Evolutionary conservation across 1,284 basidiomycete genomes (phyloP).

Genomic region (Boletus hoseneyae): DNA sequence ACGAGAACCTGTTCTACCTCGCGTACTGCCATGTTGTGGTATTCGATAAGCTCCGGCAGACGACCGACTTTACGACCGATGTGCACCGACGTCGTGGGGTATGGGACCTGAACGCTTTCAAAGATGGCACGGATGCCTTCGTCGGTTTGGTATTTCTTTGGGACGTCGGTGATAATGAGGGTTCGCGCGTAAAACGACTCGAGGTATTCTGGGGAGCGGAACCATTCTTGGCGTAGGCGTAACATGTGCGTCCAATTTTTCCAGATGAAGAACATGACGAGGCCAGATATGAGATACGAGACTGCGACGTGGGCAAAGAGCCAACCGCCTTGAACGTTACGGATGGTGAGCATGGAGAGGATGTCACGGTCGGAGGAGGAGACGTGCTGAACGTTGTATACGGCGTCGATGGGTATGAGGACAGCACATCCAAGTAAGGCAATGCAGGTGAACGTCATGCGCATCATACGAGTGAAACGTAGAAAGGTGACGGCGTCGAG

Average conservation of each 20-base stretch:
- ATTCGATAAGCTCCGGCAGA: conserved; percentile 67
- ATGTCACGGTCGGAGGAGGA: conserved; percentile 26
- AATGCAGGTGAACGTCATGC: conserved; percentile 72
- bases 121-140: conserved; percentile 66
- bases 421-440: conserved; percentile 68
- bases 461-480: conserved; percentile 86
- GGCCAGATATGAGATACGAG: conserved; percentile 56
- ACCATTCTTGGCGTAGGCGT: conserved; percentile 54
- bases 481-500: conserved; percentile 93
- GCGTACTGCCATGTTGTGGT: conserved; percentile 74
- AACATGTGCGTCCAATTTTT: conserved; percentile 64
- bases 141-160: conserved; percentile 63
- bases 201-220: conserved; percentile 63
- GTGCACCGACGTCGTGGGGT: conserved; percentile 73
- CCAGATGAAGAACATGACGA: conserved; percentile 60
- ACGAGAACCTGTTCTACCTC: conserved; percentile 76
- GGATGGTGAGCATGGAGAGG: conserved; percentile 67
- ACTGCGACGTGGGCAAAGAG: conserved; percentile 66
- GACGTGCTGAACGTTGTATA: conserved; percentile 52
- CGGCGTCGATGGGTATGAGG: conserved; percentile 77
- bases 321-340: conserved; percentile 52
- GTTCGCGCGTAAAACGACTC: conserved; percentile 66
- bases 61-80: conserved; percentile 65
- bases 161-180: conserved; percentile 61
- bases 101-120: conserved; percentile 62